Conservation (phyloP, 2,329 filamentous ascomycete species). For the Acephala macrosclerotiorum region DNA sequence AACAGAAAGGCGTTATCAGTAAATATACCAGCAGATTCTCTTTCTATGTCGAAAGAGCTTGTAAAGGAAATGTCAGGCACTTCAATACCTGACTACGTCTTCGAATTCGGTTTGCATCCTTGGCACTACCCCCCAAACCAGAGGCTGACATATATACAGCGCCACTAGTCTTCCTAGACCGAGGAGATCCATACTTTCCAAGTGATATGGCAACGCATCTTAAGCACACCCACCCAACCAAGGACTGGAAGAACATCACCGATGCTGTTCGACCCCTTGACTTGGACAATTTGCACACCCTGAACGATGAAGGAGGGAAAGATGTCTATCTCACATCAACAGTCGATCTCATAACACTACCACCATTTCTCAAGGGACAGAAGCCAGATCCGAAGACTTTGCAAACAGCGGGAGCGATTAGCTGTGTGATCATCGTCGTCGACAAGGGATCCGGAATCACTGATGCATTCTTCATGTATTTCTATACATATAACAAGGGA, state of each 20-base stretch:
- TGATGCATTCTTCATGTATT: slow-evolving; percentile 42
- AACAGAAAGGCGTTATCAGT: slow-evolving; percentile 20
- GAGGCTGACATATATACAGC: slow-evolving; percentile 44
- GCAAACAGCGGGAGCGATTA: slow-evolving; percentile 52
- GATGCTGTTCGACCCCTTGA: slow-evolving; percentile 47
- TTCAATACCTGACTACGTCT: slow-evolving; percentile 50
- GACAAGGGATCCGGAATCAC: slow-evolving; percentile 59
- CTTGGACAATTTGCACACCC: slow-evolving; percentile 52
- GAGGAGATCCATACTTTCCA: slow-evolving; percentile 53
- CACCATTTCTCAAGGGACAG: slow-evolving; percentile 55
- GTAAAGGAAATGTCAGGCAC: slow-evolving; percentile 25
- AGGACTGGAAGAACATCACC: slow-evolving; percentile 49
- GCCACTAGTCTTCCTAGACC: slow-evolving; percentile 56
- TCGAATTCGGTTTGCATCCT: slow-evolving; percentile 48
- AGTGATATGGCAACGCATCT: slow-evolving; percentile 54
- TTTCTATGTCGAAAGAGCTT: slow-evolving; percentile 22
- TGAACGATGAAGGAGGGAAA: slow-evolving; percentile 49
- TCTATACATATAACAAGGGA: slow-evolving; percentile 40
- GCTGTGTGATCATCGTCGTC: slow-evolving; percentile 76
- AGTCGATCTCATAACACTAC: slow-evolving; percentile 50
- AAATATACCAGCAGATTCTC: slow-evolving; percentile 25
- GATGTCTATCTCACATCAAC: slow-evolving; percentile 55
- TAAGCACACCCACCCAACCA: slow-evolving; percentile 50
- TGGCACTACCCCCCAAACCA: neutral
- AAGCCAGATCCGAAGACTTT: slow-evolving; percentile 54